These are phyloP conservation scores for Pouteria campechiana DNA, from an alignment of 179 eudicot species.

Conservation along the genomic window DNA sequence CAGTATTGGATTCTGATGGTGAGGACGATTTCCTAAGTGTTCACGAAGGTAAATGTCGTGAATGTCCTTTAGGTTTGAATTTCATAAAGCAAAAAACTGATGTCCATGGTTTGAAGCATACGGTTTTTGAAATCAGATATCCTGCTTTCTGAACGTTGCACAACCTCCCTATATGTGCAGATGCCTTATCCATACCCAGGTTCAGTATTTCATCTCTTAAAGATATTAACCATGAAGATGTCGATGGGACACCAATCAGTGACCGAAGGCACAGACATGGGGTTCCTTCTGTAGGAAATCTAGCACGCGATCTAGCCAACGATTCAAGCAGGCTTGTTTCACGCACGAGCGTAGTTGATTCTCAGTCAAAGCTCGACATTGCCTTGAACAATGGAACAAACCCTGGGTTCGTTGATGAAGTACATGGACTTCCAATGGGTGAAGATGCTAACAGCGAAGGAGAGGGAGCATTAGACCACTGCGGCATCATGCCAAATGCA, in stretches of 20 bases:
- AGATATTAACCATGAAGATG: conserved; percentile 16
- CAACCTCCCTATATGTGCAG: conserved; percentile 37
- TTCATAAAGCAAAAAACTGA: too few species aligned
- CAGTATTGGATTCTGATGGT: conserved; percentile 72
- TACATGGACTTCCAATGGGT: conserved; percentile 47
- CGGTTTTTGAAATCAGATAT: too few species aligned
- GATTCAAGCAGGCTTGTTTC: conserved; percentile 32
- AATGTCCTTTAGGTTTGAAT: too few species aligned
- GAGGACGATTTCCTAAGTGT: conserved; percentile 93
- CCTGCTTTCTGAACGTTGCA: too few species aligned
- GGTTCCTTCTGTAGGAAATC: conserved; percentile 17
- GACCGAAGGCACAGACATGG: conserved; percentile 9
- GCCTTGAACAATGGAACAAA: conserved; percentile 29
- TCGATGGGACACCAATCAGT: conserved; percentile 16
- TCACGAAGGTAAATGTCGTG: conserved; percentile 50
- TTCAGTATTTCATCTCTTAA: conserved; percentile 24
- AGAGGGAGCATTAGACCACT: conserved; percentile 48
- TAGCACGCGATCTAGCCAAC: conserved; percentile 33
- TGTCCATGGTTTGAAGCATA: too few species aligned
- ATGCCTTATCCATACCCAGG: conserved; percentile 34
- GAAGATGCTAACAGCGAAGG: conserved; percentile 38
- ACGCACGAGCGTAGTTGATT: conserved; percentile 8
- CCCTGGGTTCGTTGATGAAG: conserved; percentile 58
- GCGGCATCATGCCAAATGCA: conserved; percentile 68
- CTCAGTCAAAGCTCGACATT: conserved; percentile 11